Evolutionary conservation across 805 yeast species (phyloP).

Genomic region (Candida morakotiae): DNA sequence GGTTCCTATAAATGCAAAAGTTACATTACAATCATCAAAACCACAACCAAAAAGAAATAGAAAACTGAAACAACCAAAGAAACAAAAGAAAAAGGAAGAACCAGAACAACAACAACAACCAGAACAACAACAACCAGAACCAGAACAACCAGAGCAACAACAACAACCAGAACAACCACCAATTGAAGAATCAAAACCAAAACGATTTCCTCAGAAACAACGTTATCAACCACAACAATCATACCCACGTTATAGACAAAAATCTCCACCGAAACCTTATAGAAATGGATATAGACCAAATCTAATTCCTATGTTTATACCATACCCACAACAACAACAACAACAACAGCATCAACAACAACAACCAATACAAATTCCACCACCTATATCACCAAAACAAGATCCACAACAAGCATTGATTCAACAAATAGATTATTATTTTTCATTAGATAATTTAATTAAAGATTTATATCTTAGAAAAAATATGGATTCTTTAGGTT

Average conservation of each 20-base stretch:
- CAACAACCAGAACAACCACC: conserved; percentile 10
- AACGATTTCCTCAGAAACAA: conserved; percentile 15
- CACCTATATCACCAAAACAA: conserved; percentile 45
- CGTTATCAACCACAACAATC: conserved; percentile 33
- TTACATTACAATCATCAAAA: conserved; percentile 36
- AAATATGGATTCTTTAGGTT: conserved; percentile 76
- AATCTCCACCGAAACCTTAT: conserved; percentile 10
- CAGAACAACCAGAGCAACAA: conserved; percentile 16
- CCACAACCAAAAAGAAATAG: conserved; percentile 20
- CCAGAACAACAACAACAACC: conserved; percentile 11
- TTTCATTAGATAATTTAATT: conserved; percentile 79
- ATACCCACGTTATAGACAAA: conserved; percentile 14
- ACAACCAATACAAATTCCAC: conserved; percentile 30
- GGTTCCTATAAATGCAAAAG: conserved; percentile 43
- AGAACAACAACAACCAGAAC: conserved; percentile 15
- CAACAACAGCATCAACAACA: conserved; percentile 7
- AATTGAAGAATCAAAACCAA: neutral
- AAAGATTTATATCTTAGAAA: conserved; percentile 81
- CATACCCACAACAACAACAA: conserved; percentile 8
- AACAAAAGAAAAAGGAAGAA: conserved; percentile 8
- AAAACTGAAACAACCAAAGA: conserved; percentile 20
- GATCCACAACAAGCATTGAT: conserved; percentile 42
- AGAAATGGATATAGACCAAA: conserved; percentile 8
- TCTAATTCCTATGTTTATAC: conserved; percentile 9
- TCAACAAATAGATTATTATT: conserved; percentile 83